Evolutionary conservation across 176 grass and related monocot genomes (phyloP).

Genomic region (Phragmites australis): DNA sequence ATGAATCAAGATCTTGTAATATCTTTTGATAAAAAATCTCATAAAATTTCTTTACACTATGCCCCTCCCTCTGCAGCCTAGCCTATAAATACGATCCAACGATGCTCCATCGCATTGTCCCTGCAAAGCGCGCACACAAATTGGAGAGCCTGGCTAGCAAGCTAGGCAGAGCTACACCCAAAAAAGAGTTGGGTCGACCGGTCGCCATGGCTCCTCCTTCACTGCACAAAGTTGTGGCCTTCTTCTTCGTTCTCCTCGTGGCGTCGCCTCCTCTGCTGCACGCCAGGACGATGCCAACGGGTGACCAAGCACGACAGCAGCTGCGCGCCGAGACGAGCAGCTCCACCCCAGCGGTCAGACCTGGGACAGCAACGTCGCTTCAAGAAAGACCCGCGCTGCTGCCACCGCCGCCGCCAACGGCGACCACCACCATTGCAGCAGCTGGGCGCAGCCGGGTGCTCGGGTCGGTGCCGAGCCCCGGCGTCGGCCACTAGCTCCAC

Average conservation of each 20-base stretch:
- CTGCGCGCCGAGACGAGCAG: background rate
- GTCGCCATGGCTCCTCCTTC: background rate
- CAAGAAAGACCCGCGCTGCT: background rate
- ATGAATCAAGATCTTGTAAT: no score
- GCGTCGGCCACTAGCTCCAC: constrained; percentile 55
- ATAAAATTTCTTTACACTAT: no score
- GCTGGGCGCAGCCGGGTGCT: constrained; percentile 31
- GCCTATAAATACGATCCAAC: constrained; percentile 26
- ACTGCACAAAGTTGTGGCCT: background rate
- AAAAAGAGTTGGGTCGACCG: no score
- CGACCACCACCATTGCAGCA: background rate
- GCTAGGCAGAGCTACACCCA: no score
- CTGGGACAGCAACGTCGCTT: background rate
- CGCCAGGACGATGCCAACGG: constrained; percentile 1
- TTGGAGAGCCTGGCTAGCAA: no score
- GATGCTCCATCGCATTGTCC: background rate
- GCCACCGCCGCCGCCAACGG: background rate
- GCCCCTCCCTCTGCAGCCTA: background rate
- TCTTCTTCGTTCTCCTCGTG: background rate
- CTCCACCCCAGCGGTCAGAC: background rate
- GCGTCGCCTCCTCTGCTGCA: background rate
- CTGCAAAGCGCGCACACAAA: background rate
- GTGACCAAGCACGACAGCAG: background rate
- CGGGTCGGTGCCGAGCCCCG: constrained; percentile 63
- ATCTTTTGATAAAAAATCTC: no score